Base-by-base conservation (phyloP, 306 rosid genomes). In the Oemleria cerasiformis region DNA sequence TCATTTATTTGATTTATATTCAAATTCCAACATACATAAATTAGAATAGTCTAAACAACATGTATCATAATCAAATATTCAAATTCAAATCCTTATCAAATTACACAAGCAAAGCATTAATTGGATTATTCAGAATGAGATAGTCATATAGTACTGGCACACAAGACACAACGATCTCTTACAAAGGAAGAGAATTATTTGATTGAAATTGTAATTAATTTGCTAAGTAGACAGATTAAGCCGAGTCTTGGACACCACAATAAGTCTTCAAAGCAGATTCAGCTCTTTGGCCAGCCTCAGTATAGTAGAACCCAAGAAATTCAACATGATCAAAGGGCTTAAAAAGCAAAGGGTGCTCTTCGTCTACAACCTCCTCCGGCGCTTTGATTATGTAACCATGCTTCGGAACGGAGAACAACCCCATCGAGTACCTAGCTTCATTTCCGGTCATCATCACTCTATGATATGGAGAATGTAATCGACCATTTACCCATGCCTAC, bases 401-500 rank as follows among this genome's bases (percentile, higher is more conserved):
- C 54, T 83, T 87, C 1, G 96, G 97, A 44, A 82, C 3, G 2
- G 94, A 81, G 76, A 89, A 86, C 48, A 87, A 21, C 45, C 88
- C 97, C 3, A 56, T 49, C 0, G 90, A 80, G 74, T 89, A 92
- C 78, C 96, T 86, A 17, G 82, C 89, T 17, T 81, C 84, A 40
- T 81, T 78, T 53, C 97, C 93, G 0, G 30, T 81, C 89, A 89
- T 86, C 90, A 89, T 83, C 59, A 89, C 97, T 11, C 90, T 30
- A 51, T 89, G 97, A 72, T 64, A 54, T 1, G 96, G 76, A 1
- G 97, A 75, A 74, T 89, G 79, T 12, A 89, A 12, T 74, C 88
- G 65, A 0, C 96, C 96, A 6, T 92, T 89, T 73, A 89, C 19
- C 96, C 96, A 87, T 42, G 97, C 96, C 96, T 89, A 42, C 72